These are phyloP conservation scores for Dalbergia oliveri DNA, from an alignment of 306 rosid genomes.

Conservation along the genomic window DNA sequence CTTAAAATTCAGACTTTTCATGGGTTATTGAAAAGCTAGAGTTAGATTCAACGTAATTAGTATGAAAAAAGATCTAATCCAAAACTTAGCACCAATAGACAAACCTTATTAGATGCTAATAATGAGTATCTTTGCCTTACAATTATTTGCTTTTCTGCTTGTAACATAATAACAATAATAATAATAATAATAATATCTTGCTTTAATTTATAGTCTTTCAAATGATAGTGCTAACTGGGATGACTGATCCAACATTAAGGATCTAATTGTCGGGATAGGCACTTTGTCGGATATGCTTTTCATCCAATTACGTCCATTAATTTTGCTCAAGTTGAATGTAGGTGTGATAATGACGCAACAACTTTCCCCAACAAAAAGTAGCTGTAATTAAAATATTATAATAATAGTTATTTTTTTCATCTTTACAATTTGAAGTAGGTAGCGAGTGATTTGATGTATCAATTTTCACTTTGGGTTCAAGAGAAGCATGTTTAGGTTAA, in stretches of 20 bases:
- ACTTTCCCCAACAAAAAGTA: not conserved
- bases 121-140: not conserved
- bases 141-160: not conserved
- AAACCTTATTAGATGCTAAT: constrained; percentile 40
- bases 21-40: not conserved
- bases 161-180: not conserved
- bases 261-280: constrained; percentile 43
- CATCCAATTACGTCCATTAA: constrained; percentile 11
- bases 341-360: constrained; percentile 21
- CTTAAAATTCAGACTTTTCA: constrained; percentile 1
- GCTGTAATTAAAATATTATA: not conserved
- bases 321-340: constrained; percentile 4
- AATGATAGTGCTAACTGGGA: not conserved
- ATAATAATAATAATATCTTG: not conserved
- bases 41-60: constrained; percentile 2
- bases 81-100: constrained; percentile 1
- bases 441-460: not conserved
- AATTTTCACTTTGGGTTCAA: not conserved
- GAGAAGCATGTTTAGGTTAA: not conserved
- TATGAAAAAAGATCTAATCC: constrained; percentile 9
- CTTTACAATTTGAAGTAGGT: not conserved
- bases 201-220: not conserved
- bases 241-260: constrained; percentile 35
- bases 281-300: constrained; percentile 29
- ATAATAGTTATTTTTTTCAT: not conserved